Evolutionary conservation across 495 filamentous ascomycete species (phyloP), one percentile per base, ranked within the genome.

Genomic region (Saxophila tyrrhenica): DNA sequence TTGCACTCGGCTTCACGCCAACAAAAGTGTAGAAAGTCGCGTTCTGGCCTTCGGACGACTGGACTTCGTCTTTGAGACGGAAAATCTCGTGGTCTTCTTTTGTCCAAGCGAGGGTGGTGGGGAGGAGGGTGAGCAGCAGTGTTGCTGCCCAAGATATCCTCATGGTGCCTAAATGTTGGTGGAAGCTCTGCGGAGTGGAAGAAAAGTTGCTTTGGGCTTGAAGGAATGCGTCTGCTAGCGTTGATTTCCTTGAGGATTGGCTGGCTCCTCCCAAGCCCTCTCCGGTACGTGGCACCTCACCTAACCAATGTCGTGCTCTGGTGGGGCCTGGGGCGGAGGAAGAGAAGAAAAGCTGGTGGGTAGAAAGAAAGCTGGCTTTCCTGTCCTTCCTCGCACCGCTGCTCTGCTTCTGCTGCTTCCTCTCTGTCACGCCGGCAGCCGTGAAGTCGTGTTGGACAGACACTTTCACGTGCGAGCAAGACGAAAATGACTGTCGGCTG

Each of bases 1-100:
- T 82, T 47, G 91, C 91, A 56, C 74, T 77, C 50, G 82, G 72
- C 50, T 72, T 73, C 46, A 94, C 75, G 61, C 83, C 89, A 51
- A 98, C 70, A 72, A 94, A 92, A 63, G 92, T 75, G 78, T 99
- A 99, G 76, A 97, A 99, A 54, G 87, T 94, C 50, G 87, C 78
- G 55, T 86, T 84, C 48, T 73, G 52, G 24, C 90, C 94, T 70
- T 97, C 90, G 58, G 78, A 64, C 15, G 80, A 70, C 45, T 79
- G 72, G 39, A 99, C 71, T 64, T 97, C 94, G 72, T 95, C 88
- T 58, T 81, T 83, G 53, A 97, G 76, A 52, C 87, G 83, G 72
- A 99, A 99, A 71, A 99, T 97, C 73, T 99, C 92, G 64, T 91
- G 85, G 69, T 99, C 92, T 53, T 65, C 63, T 48, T 61, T 62